Evolutionary conservation across 495 filamentous ascomycete species (phyloP).

Genomic region (Podospora anserina): DNA sequence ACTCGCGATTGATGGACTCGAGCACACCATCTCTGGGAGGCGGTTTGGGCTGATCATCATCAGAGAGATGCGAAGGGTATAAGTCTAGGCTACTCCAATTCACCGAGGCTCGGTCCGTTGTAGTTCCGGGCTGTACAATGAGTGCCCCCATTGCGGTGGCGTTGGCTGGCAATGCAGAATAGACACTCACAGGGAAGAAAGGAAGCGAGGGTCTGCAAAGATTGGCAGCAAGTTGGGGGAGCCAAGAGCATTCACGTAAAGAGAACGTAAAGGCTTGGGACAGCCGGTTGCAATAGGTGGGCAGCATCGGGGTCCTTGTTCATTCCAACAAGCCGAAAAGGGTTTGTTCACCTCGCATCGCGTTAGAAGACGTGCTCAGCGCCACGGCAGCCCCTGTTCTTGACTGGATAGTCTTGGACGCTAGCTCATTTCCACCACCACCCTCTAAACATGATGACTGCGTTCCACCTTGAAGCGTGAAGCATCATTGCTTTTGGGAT

Average conservation of each 20-base stretch:
- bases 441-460: slow-evolving; percentile 3
- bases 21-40: slow-evolving; percentile 14
- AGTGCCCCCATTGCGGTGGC: slow-evolving; percentile 6
- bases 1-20: slow-evolving; percentile 6
- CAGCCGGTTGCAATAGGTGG: slow-evolving; percentile 9
- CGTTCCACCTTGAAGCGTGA: background rate
- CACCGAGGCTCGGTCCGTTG: slow-evolving; percentile 14
- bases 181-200: slow-evolving; percentile 14
- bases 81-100: background rate
- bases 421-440: slow-evolving; percentile 15
- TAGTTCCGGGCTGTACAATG: slow-evolving; percentile 2
- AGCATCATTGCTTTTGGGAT: background rate
- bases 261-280: slow-evolving; percentile 20
- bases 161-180: background rate
- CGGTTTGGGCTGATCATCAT: slow-evolving; percentile 15
- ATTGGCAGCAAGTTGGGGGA: slow-evolving; percentile 22
- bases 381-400: slow-evolving; percentile 5
- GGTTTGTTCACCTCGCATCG: slow-evolving; percentile 19
- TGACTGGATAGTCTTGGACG: slow-evolving; percentile 8
- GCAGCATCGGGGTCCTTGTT: slow-evolving; percentile 6
- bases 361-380: slow-evolving; percentile 27
- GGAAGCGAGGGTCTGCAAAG: slow-evolving; percentile 14
- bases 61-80: slow-evolving; percentile 7
- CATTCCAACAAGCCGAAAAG: background rate
- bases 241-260: slow-evolving; percentile 27